A percentile compares a stretch with the other conserved stretches of the same genome.
phyloP scores from a whole-genome alignment of 2,329 filamentous ascomycete species.

The Penicillium sp. region DNA sequence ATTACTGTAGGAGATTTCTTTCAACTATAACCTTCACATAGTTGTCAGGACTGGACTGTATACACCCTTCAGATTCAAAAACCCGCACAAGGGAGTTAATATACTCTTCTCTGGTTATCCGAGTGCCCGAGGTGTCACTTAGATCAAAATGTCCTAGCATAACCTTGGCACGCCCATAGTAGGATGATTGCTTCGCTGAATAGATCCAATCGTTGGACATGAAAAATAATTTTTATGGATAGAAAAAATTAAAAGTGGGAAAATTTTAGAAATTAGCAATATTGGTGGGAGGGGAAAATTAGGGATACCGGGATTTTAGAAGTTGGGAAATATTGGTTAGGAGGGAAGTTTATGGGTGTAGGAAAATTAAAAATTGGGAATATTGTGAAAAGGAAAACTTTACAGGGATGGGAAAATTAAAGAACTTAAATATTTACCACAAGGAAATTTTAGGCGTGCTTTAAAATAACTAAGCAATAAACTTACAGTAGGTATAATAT shows the following conservation, averaged over 20 bases:
- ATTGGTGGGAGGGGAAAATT: neutral
- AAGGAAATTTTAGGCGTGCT: neutral
- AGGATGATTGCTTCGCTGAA: neutral
- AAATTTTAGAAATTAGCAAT: neutral
- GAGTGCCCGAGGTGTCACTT: neutral
- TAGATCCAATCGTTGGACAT: neutral
- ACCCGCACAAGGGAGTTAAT: neutral
- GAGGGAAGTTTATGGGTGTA: neutral
- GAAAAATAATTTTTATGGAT: neutral
- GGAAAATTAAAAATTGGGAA: neutral
- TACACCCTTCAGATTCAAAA: slow-evolving; percentile 1
- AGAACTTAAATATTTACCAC: neutral
- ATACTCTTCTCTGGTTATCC: neutral
- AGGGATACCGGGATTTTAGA: neutral
- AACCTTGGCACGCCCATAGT: neutral
- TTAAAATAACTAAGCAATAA: neutral
- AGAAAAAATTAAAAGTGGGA: neutral
- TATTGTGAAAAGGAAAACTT: slow-evolving; percentile 1
- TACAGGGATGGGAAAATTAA: neutral
- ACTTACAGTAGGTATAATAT: neutral
- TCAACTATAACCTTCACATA: slow-evolving; percentile 4
- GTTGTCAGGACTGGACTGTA: neutral
- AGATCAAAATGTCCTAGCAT: neutral
- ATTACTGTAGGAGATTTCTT: slow-evolving; percentile 2
- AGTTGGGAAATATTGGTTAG: neutral